These are phyloP conservation scores for Simplicillium sp. DNA, from an alignment of 2,329 filamentous ascomycete genomes.

Conservation along the genomic window DNA sequence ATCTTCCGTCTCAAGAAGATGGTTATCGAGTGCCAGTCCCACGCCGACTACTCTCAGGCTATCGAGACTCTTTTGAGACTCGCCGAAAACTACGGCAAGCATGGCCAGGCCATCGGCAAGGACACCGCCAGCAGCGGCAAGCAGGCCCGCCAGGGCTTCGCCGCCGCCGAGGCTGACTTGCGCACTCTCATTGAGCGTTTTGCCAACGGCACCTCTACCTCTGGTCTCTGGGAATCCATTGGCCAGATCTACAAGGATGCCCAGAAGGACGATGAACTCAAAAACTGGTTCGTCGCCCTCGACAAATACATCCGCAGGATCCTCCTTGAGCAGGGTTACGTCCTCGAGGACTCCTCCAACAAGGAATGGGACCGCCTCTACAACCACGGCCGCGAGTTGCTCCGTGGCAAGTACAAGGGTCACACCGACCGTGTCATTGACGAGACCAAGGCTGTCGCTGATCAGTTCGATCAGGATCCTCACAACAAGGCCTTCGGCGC, in stretches of 20 bases:
- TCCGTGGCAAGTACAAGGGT: constrained; percentile 77
- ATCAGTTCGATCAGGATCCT: constrained; percentile 82
- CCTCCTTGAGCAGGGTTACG: constrained; percentile 82
- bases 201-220: constrained; percentile 83
- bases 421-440: constrained; percentile 83
- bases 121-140: constrained; percentile 61
- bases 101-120: constrained; percentile 56
- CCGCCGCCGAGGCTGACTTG: constrained; percentile 64
- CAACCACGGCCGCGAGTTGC: constrained; percentile 75
- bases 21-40: constrained; percentile 91
- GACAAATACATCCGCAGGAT: constrained; percentile 72
- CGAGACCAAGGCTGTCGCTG: constrained; percentile 80
- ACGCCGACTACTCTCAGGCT: constrained; percentile 88
- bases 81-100: constrained; percentile 74
- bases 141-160: constrained; percentile 60
- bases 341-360: constrained; percentile 72
- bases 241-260: constrained; percentile 80
- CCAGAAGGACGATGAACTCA: constrained; percentile 77
- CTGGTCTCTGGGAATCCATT: constrained; percentile 78
- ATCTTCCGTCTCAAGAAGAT: constrained; percentile 95
- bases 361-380: constrained; percentile 77
- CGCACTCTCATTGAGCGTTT: constrained; percentile 87
- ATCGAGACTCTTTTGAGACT: constrained; percentile 77
- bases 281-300: constrained; percentile 76
- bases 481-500: constrained; percentile 75